A percentile compares a stretch with the other conserved stretches of the same genome.
Evolutionary conservation across 2,329 filamentous ascomycete species (phyloP).

Genomic region (Aspergillus puulaauensis): DNA sequence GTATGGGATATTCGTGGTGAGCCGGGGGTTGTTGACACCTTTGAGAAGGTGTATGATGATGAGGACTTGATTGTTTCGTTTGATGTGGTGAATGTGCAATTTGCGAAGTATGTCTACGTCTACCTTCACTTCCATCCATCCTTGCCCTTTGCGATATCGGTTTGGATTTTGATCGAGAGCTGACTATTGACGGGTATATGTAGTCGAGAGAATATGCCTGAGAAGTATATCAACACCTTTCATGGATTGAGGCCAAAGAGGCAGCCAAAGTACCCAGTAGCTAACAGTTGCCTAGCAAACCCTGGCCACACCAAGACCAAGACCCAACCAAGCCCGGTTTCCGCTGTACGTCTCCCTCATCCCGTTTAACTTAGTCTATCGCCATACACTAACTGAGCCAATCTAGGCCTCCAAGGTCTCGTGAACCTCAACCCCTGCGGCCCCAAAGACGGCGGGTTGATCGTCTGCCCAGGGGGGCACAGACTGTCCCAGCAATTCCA

Average conservation of each 20-base stretch:
- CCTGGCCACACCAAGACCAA: constrained; percentile 51
- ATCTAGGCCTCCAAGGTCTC: constrained; percentile 42
- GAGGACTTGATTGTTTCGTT: constrained; percentile 51
- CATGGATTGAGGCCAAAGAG: background rate
- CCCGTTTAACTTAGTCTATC: too few species aligned
- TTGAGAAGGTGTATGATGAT: constrained; percentile 48
- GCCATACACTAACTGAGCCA: background rate
- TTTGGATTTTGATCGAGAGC: background rate
- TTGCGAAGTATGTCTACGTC: constrained; percentile 33
- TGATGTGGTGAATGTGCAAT: constrained; percentile 48
- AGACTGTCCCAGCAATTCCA: constrained; percentile 32
- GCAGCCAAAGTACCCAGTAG: background rate
- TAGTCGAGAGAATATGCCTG: constrained; percentile 17
- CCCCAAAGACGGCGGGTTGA: constrained; percentile 39
- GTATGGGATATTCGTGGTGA: constrained; percentile 49
- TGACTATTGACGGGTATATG: background rate
- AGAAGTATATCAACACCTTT: constrained; percentile 1
- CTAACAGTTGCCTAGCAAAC: constrained; percentile 30
- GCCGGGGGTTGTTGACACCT: constrained; percentile 47
- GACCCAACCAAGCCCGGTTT: constrained; percentile 47
- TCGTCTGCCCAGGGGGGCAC: constrained; percentile 34
- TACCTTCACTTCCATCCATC: too few species aligned
- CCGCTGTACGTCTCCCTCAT: constrained; percentile 38
- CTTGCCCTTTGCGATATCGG: too few species aligned
- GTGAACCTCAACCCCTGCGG: constrained; percentile 44